phyloP scores from a whole-genome alignment of 2,329 filamentous ascomycete genomes.

The Beauveria caledonica region DNA sequence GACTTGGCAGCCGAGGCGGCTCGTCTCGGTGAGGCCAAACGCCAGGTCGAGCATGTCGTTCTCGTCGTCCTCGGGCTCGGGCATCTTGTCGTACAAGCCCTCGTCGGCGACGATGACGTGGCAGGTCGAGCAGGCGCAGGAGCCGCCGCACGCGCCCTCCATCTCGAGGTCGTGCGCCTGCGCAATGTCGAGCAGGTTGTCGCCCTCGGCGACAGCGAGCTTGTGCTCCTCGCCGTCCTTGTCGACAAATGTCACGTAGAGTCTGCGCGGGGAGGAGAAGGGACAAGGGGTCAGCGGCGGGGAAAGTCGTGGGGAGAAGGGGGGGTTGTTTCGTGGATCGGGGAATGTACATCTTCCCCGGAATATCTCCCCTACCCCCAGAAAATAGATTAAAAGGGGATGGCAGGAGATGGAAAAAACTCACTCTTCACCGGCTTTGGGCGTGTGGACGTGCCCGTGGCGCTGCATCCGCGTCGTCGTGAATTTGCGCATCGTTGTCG shows the following conservation, averaged over 20 bases:
- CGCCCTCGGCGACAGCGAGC: conserved; percentile 73
- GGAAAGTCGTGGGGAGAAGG: not conserved
- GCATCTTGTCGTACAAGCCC: conserved; percentile 67
- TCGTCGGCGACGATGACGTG: conserved; percentile 77
- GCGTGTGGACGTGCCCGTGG: conserved; percentile 76
- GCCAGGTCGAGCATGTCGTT: conserved; percentile 89
- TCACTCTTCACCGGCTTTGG: conserved; percentile 88
- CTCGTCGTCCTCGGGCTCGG: conserved; percentile 70
- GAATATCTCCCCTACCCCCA: no score
- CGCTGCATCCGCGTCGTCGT: conserved; percentile 49
- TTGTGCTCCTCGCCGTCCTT: conserved; percentile 73
- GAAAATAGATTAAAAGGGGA: not conserved
- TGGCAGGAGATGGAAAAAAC: conserved; percentile 23
- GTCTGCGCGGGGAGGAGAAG: conserved; percentile 36
- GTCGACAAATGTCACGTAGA: conserved; percentile 87
- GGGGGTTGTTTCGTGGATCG: no score
- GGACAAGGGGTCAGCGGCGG: conserved; percentile 2
- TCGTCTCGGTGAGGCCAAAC: conserved; percentile 82
- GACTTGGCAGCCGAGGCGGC: conserved; percentile 79
- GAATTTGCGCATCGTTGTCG: conserved; percentile 42
- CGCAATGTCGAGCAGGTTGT: conserved; percentile 92
- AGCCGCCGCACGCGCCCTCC: conserved; percentile 95
- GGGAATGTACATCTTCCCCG: no score
- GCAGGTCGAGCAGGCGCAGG: conserved; percentile 87
- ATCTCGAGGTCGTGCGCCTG: conserved; percentile 94